Evolutionary conservation across 768 basidiomycete species (phyloP).

Genomic region (Lyophyllum semitale): DNA sequence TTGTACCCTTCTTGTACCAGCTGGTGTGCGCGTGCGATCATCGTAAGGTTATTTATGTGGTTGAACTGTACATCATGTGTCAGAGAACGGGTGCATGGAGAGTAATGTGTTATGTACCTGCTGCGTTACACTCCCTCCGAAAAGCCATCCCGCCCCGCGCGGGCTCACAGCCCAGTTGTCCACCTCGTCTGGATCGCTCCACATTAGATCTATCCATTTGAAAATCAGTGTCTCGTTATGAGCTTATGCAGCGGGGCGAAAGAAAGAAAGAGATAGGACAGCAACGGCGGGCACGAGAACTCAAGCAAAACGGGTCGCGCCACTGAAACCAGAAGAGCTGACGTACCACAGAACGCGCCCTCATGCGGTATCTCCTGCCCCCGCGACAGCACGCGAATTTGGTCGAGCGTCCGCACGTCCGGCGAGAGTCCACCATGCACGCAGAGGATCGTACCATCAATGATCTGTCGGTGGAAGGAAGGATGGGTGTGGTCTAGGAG

Average conservation of each 20-base stretch:
- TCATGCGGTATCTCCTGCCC: slow-evolving; percentile 99
- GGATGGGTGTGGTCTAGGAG: background rate
- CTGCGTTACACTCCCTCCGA: slow-evolving; percentile 81
- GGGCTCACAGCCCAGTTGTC: slow-evolving; percentile 97
- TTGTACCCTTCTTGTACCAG: slow-evolving; percentile 96
- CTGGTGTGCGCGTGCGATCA: slow-evolving; percentile 96
- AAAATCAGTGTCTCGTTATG: background rate
- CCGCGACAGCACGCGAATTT: slow-evolving; percentile 87
- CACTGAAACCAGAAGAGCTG: too few species aligned
- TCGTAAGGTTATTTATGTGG: slow-evolving; percentile 81
- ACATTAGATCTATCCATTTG: slow-evolving; percentile 81
- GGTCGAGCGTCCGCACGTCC: slow-evolving; percentile 92
- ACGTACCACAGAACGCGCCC: slow-evolving; percentile 91
- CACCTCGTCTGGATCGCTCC: slow-evolving; percentile 96
- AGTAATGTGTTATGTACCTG: slow-evolving; percentile 52
- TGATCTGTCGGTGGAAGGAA: slow-evolving; percentile 61
- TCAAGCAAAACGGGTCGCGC: too few species aligned
- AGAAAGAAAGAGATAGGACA: background rate
- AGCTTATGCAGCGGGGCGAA: background rate
- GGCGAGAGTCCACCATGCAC: slow-evolving; percentile 97
- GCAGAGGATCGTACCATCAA: slow-evolving; percentile 89
- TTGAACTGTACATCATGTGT: slow-evolving; percentile 65
- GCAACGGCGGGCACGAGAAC: too few species aligned
- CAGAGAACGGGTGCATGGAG: background rate
- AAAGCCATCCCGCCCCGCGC: slow-evolving; percentile 94